Evolutionary conservation across 176 grass and related monocot genomes (phyloP).

Genomic region (Triticum dicoccoides): DNA sequence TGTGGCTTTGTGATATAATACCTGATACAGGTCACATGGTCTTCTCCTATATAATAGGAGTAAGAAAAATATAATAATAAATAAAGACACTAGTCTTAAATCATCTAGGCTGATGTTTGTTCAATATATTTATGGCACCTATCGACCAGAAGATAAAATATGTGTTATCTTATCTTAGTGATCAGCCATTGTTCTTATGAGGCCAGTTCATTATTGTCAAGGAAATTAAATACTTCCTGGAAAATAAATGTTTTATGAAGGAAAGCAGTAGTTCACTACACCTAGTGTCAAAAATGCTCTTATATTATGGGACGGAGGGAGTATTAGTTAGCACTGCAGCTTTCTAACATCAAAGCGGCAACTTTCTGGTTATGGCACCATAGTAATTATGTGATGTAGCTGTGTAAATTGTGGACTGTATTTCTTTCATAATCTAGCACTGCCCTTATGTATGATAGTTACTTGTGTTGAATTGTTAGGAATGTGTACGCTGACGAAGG

Average conservation of each 20-base stretch:
- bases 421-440: conserved; percentile 11
- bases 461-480: conserved; percentile 43
- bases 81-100: neutral
- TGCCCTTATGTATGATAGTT: conserved; percentile 31
- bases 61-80: neutral
- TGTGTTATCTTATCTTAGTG: neutral
- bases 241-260: neutral
- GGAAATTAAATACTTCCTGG: neutral
- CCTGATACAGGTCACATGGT: neutral
- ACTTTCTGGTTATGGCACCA: neutral
- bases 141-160: neutral
- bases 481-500: conserved; percentile 92
- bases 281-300: too few species aligned
- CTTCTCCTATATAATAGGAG: neutral
- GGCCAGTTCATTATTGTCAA: neutral
- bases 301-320: too few species aligned
- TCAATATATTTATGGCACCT: neutral
- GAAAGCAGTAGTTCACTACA: neutral
- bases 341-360: neutral
- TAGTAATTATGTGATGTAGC: neutral
- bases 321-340: neutral
- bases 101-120: neutral
- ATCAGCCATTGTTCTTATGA: neutral
- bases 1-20: neutral
- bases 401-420: neutral